A percentile compares a stretch with the other conserved stretches of the same genome.
These are phyloP conservation scores for Fusarium proliferatum DNA, from an alignment of 2,329 filamentous ascomycete genomes.

Conservation along the genomic window DNA sequence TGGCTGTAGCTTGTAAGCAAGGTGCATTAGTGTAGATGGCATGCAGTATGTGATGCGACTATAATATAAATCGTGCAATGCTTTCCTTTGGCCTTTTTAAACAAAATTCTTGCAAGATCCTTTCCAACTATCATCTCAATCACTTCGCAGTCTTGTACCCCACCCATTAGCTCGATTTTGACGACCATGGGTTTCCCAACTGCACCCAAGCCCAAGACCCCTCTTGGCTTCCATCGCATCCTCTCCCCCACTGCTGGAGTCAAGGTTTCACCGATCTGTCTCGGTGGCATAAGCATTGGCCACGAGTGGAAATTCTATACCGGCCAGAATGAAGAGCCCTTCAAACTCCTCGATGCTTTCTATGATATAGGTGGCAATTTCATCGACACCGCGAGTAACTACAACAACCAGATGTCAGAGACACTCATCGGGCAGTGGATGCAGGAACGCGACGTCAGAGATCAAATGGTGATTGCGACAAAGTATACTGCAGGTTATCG, in stretches of 20 bases:
- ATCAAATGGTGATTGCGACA: not conserved
- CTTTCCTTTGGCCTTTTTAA: too few relatives aligned
- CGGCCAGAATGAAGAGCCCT: not conserved
- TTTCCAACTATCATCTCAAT: too few relatives aligned
- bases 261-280: not conserved
- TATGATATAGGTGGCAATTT: not conserved
- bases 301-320: not conserved
- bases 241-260: not conserved
- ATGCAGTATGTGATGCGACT: too few relatives aligned
- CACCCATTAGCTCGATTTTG: too few relatives aligned
- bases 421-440: accelerated
- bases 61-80: too few relatives aligned
- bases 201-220: accelerated
- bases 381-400: accelerated
- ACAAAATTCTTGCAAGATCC: too few relatives aligned
- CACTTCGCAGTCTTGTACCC: too few relatives aligned
- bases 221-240: not conserved
- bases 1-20: not conserved
- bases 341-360: accelerated
- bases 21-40: not conserved
- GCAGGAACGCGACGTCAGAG: accelerated
- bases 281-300: not conserved
- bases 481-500: not conserved
- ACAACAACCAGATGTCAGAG: not conserved
- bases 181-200: not conserved